These are phyloP conservation scores for Sordariomycetes sp. DNA, from an alignment of 2,329 filamentous ascomycete genomes.

Conservation along the genomic window DNA sequence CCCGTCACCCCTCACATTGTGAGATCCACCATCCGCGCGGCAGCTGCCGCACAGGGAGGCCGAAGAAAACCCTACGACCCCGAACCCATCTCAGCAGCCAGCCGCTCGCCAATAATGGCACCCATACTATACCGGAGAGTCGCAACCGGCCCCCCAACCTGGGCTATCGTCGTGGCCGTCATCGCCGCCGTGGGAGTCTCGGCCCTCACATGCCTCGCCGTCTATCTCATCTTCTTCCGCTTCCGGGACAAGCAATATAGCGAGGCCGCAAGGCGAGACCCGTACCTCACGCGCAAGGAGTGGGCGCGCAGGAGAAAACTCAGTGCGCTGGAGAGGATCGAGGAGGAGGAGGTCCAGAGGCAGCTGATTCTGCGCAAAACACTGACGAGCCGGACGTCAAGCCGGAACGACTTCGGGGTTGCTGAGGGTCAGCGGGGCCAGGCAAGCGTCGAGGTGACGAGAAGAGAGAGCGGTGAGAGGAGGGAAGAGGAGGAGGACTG, in stretches of 20 bases:
- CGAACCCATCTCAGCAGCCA: background rate
- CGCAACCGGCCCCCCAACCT: background rate
- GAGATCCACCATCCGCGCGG: background rate
- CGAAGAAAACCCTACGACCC: background rate
- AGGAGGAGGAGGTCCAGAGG: slow-evolving; percentile 18
- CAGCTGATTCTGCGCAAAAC: slow-evolving; percentile 22
- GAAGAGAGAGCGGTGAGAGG: background rate
- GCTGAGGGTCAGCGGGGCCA: background rate
- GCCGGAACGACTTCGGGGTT: background rate
- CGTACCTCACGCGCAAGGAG: slow-evolving; percentile 12
- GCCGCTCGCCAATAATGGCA: background rate
- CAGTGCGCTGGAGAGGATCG: slow-evolving; percentile 11
- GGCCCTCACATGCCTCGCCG: slow-evolving; percentile 9
- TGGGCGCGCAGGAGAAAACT: slow-evolving; percentile 13
- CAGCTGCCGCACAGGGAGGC: background rate
- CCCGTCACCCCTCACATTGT: background rate
- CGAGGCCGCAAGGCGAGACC: slow-evolving; percentile 11
- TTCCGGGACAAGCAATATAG: slow-evolving; percentile 11
- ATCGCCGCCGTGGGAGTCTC: slow-evolving; percentile 11
- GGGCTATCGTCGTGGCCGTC: slow-evolving; percentile 11
- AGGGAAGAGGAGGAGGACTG: background rate
- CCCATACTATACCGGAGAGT: background rate
- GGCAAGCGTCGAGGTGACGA: background rate
- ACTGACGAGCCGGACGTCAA: slow-evolving; percentile 7
- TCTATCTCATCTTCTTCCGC: slow-evolving; percentile 10